Evolutionary conservation across 2,329 filamentous ascomycete species (phyloP), one percentile per base, ranked within the genome.

Genomic region (Byssothecium circinans): DNA sequence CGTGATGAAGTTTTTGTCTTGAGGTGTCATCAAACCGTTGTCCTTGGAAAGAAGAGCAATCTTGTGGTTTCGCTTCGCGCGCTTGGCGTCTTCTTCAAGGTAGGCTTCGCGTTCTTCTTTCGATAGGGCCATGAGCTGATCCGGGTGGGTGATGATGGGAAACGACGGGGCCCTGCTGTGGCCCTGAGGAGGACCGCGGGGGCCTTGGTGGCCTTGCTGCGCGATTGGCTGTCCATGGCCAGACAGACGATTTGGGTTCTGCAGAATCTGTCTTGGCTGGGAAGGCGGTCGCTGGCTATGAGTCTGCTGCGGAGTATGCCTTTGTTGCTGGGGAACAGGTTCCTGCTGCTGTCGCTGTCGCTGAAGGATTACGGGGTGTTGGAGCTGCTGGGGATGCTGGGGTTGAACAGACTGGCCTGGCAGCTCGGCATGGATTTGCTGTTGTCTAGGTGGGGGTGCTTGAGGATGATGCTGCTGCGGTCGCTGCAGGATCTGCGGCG

Each of bases 1-100:
- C 4, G 94, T 97, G 58, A 99, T 96, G 73, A 97, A 99, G 69
- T 96, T 99, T 79, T 99, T 99, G 74, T 99, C 94, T 67, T 97
- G 92, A 0, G 94, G 94, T 3, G 94, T 99, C 94, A 99, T 99
- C 52, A 99, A 75, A 19, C 94, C 94, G 65, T 99, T 99, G 62
- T 95, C 91, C 74, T 90, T 91, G 19, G 90, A 95, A 43, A 96
- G 76, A 34, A 95, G 78, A 75, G 91, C 92, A 53, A 99, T 97
- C 78, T 99, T 99, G 76, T 97, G 92, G 67, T 99, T 97, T 34
- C 94, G 84, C 78, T 99, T 99, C 5, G 94, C 91, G 41, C 94
- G 85, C 73, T 91, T 94, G 0, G 91, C 91, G 71, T 99, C 94
- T 69, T 96, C 91, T 55, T 90, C 85, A 43, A 97, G 73, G 65